Evolutionary conservation across 2,329 filamentous ascomycete species (phyloP).

Genomic region (Arthrobotrys sphaeroides): DNA sequence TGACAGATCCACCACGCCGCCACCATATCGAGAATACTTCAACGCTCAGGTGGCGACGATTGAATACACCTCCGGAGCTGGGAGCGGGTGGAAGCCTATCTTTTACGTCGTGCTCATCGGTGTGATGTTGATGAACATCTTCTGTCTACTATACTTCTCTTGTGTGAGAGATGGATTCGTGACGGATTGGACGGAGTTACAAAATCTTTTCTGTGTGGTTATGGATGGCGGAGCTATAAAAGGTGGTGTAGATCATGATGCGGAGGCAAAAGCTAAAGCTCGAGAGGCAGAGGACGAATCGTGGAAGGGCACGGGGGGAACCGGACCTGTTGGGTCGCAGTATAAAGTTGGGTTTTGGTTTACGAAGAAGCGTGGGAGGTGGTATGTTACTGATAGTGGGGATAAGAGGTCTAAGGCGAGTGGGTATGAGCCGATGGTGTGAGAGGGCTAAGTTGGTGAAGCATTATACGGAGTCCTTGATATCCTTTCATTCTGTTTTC

Average conservation of each 20-base stretch:
- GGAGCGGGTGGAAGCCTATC: slow-evolving; percentile 69
- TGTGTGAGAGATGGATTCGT: slow-evolving; percentile 69
- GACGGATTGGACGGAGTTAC: slow-evolving; percentile 80
- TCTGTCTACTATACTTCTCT: slow-evolving; percentile 73
- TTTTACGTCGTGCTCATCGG: slow-evolving; percentile 74
- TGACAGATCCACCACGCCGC: slow-evolving; percentile 56
- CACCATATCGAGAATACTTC: slow-evolving; percentile 67
- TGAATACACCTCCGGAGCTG: slow-evolving; percentile 75
- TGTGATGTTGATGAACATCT: slow-evolving; percentile 73
- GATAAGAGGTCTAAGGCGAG: slow-evolving; percentile 19
- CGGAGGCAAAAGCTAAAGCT: background rate
- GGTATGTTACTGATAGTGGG: slow-evolving; percentile 45
- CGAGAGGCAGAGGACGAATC: background rate
- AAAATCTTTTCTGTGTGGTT: slow-evolving; percentile 71
- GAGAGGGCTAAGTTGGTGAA: background rate
- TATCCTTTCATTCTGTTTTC: background rate
- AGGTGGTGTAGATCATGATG: background rate
- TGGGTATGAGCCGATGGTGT: slow-evolving; percentile 21
- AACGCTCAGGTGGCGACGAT: slow-evolving; percentile 72
- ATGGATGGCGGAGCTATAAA: slow-evolving; percentile 46
- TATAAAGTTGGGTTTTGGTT: slow-evolving; percentile 53
- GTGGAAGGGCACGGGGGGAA: slow-evolving; percentile 48
- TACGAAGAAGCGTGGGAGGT: slow-evolving; percentile 33
- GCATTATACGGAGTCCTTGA: background rate
- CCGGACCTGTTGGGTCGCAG: slow-evolving; percentile 34